phyloP scores from a whole-genome alignment of 768 basidiomycete species.

The Panaeolus papilionaceus region DNA sequence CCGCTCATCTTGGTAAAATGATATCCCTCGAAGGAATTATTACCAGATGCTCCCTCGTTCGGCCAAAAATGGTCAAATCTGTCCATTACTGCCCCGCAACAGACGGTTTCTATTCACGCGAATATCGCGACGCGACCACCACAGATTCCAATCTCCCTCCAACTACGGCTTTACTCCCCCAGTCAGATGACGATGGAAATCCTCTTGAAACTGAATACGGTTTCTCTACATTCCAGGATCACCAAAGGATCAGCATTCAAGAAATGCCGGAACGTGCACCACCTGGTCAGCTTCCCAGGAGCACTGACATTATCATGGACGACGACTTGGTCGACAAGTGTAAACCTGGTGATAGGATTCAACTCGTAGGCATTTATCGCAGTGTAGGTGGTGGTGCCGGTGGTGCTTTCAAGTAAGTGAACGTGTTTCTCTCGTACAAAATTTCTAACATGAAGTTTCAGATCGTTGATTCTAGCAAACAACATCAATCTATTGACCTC shows the following conservation, averaged over 20 bases:
- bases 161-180: constrained; percentile 85
- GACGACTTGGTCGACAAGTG: constrained; percentile 97
- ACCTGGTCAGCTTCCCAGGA: constrained; percentile 94
- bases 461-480: constrained; percentile 93
- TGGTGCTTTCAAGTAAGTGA: constrained; percentile 90
- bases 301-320: constrained; percentile 94
- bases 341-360: constrained; percentile 97
- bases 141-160: constrained; percentile 87
- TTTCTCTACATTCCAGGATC: constrained; percentile 89
- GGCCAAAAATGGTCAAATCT: constrained; percentile 98
- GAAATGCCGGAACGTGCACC: constrained; percentile 99
- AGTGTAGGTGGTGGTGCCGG: constrained; percentile 91
- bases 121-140: constrained; percentile 93
- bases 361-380: constrained; percentile 94
- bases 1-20: constrained; percentile 93
- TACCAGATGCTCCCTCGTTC: constrained; percentile 95
- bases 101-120: constrained; percentile 79
- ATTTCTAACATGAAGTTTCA: constrained; percentile 37
- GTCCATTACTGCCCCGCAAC: constrained; percentile 96
- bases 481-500: constrained; percentile 94
- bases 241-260: constrained; percentile 97
- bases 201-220: constrained; percentile 93
- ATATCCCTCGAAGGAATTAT: constrained; percentile 98
- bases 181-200: constrained; percentile 90
- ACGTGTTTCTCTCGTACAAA: constrained; percentile 20